Evolutionary conservation across 2,329 filamentous ascomycete genomes (phyloP).

Genomic region (Cladosporium sp.): DNA sequence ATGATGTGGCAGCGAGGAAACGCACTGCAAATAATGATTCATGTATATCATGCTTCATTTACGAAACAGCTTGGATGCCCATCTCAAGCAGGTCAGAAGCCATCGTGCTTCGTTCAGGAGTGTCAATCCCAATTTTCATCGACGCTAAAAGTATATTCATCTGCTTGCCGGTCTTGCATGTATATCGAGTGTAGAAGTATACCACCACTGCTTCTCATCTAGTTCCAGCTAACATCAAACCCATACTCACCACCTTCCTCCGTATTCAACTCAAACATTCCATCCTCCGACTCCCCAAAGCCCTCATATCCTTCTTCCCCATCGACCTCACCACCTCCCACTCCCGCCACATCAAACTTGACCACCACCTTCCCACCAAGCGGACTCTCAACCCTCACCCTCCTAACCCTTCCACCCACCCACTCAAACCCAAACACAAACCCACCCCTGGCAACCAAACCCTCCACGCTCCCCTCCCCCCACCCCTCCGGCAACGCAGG

Average conservation of each 20-base stretch:
- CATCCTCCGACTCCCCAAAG: background rate
- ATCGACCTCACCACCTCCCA: background rate
- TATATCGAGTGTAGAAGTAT: too few relatives aligned
- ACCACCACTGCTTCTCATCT: background rate
- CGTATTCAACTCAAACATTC: background rate
- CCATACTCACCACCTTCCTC: slow-evolving; percentile 6
- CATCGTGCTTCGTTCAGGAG: too few relatives aligned
- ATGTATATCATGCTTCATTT: too few relatives aligned
- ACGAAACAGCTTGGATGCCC: too few relatives aligned
- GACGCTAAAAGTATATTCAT: too few relatives aligned
- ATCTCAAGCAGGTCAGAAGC: too few relatives aligned
- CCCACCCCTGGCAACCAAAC: slow-evolving; percentile 6
- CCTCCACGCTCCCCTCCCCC: slow-evolving; percentile 6
- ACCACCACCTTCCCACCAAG: slow-evolving; percentile 2
- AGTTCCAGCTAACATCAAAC: slow-evolving; percentile 1
- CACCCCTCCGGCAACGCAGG: slow-evolving; percentile 22
- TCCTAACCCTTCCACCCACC: slow-evolving; percentile 1
- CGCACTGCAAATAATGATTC: too few relatives aligned
- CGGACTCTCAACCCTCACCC: background rate
- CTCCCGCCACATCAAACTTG: slow-evolving; percentile 3
- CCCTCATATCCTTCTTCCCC: too few relatives aligned
- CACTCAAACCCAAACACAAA: slow-evolving; percentile 7
- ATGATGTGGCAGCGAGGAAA: too few relatives aligned
- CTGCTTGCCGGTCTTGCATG: too few relatives aligned
- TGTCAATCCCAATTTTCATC: too few relatives aligned